phyloP scores from a whole-genome alignment of 495 filamentous ascomycete species.

The Filosporella fistucella region DNA sequence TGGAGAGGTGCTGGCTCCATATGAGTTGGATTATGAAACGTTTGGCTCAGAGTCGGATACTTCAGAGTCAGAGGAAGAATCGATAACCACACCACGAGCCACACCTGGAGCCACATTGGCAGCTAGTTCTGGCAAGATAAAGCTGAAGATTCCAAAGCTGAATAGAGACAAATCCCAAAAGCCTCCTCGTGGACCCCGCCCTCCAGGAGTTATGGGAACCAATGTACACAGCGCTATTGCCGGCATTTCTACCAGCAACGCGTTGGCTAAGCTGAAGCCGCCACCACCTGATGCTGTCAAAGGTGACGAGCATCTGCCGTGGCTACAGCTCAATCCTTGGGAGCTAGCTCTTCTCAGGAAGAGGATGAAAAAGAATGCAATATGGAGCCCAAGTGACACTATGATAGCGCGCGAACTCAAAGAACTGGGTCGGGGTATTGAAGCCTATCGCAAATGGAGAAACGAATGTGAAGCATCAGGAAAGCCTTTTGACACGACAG shows the following conservation, averaged over 20 bases:
- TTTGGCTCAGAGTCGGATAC: conserved; percentile 40
- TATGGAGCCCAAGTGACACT: conserved; percentile 91
- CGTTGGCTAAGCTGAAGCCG: conserved; percentile 68
- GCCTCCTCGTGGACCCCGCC: conserved; percentile 36
- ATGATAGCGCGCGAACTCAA: conserved; percentile 92
- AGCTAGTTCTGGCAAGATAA: conserved; percentile 9
- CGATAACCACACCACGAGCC: neutral
- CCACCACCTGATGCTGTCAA: conserved; percentile 71
- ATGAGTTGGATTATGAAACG: conserved; percentile 48
- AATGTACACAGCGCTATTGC: conserved; percentile 50
- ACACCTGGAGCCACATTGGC: conserved; percentile 9
- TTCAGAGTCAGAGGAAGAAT: conserved; percentile 32
- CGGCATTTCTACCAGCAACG: conserved; percentile 76
- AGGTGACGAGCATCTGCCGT: conserved; percentile 77
- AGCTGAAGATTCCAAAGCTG: conserved; percentile 31
- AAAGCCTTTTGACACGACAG: conserved; percentile 47
- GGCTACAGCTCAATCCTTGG: conserved; percentile 84
- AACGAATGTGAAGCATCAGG: conserved; percentile 63
- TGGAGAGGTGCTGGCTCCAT: conserved; percentile 53
- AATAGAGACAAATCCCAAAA: conserved; percentile 33
- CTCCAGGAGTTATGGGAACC: conserved; percentile 44
- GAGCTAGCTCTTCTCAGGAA: conserved; percentile 90
- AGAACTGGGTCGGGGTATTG: conserved; percentile 68
- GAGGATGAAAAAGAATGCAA: conserved; percentile 98
- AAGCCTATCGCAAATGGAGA: conserved; percentile 67